These are phyloP conservation scores for Leccinum subrobustum DNA, from an alignment of 1,284 basidiomycete species.

Conservation along the genomic window DNA sequence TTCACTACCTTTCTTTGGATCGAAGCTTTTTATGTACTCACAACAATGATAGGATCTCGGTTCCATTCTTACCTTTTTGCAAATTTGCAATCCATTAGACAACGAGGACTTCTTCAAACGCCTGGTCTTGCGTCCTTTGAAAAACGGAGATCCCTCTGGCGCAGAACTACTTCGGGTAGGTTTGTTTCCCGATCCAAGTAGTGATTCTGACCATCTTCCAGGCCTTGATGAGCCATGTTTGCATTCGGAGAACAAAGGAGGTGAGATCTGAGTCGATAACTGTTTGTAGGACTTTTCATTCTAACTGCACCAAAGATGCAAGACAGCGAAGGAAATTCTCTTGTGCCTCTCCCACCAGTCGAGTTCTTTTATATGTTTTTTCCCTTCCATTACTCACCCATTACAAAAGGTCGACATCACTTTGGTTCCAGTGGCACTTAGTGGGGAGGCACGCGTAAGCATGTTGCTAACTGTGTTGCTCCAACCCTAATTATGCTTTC, in stretches of 20 bases:
- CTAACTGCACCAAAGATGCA: constrained; percentile 59
- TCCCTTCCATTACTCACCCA: constrained; percentile 1
- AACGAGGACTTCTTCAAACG: constrained; percentile 79
- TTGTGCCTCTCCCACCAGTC: constrained; percentile 78
- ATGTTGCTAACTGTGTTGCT: neutral
- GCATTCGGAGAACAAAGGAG: constrained; percentile 86
- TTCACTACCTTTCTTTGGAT: constrained; percentile 20
- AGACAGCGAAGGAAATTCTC: constrained; percentile 67
- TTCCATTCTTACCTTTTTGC: constrained; percentile 78
- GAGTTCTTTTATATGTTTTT: constrained; percentile 13
- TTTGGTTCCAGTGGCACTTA: constrained; percentile 67
- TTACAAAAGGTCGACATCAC: constrained; percentile 66
- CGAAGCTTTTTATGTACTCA: neutral
- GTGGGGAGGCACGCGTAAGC: constrained; percentile 63
- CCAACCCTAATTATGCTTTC: constrained; percentile 6
- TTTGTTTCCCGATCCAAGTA: constrained; percentile 5
- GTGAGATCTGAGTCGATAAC: constrained; percentile 35
- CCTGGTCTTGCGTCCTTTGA: constrained; percentile 70
- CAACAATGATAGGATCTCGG: constrained; percentile 67
- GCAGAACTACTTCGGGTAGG: constrained; percentile 69
- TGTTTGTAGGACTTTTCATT: neutral
- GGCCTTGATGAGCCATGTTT: constrained; percentile 82
- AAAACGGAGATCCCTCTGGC: constrained; percentile 62
- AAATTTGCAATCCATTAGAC: constrained; percentile 79
- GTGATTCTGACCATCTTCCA: constrained; percentile 29